A percentile compares a stretch with the other conserved stretches of the same genome.
Conservation (phyloP, 352 stramenopile genomes). For the Phytophthora sp. region DNA sequence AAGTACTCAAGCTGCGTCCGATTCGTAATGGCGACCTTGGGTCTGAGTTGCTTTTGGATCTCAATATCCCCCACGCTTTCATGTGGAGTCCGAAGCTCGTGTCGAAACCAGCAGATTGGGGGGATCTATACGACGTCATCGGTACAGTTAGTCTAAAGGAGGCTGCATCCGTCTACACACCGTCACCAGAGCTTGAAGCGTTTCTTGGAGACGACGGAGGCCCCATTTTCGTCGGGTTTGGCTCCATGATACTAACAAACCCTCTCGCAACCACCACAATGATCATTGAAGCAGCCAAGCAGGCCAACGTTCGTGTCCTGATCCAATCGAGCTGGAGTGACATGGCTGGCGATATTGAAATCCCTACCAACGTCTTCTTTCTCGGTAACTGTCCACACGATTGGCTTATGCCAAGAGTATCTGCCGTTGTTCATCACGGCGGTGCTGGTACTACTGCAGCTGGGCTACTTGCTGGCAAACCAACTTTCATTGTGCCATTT, state of each 20-base stretch:
- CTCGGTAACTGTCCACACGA: conserved; percentile 81
- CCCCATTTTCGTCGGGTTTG: conserved; percentile 94
- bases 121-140: conserved; percentile 80
- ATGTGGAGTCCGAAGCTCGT: conserved; percentile 90
- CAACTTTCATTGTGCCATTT: conserved; percentile 94
- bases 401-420: conserved; percentile 90
- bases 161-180: conserved; percentile 42
- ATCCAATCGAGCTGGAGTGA: conserved; percentile 90
- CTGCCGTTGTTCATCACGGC: conserved; percentile 81
- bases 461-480: conserved; percentile 87
- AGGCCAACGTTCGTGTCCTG: conserved; percentile 74
- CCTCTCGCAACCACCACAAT: conserved; percentile 71
- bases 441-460: conserved; percentile 90
- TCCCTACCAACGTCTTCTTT: conserved; percentile 61
- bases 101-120: conserved; percentile 89
- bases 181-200: conserved; percentile 53
- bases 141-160: conserved; percentile 75
- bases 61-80: conserved; percentile 82
- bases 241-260: conserved; percentile 91
- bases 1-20: conserved; percentile 56
- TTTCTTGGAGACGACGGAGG: conserved; percentile 66
- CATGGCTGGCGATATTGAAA: conserved; percentile 51
- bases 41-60: conserved; percentile 57
- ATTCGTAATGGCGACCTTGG: conserved; percentile 61
- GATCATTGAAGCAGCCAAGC: conserved; percentile 76